Conservation (phyloP, 441 rosid species). For the Bruguiera hainesii region DNA sequence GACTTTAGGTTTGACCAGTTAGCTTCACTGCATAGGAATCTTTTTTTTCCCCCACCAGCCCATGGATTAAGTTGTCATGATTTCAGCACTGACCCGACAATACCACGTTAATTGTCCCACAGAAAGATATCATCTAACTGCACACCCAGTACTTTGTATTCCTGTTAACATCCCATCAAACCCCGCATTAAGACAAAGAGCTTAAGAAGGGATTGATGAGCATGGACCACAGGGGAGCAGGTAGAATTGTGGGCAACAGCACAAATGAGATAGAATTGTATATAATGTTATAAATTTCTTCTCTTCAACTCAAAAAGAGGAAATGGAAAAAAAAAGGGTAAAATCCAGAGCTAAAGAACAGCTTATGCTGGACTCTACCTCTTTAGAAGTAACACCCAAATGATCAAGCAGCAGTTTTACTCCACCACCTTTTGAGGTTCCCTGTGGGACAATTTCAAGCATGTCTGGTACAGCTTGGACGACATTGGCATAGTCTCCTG, state of each 20-base stretch:
- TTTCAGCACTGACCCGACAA: neutral
- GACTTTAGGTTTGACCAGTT: neutral
- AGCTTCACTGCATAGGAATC: neutral
- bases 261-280: neutral
- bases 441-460: constrained; percentile 82
- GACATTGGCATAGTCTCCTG: constrained; percentile 53
- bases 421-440: constrained; percentile 86
- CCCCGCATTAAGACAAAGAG: neutral
- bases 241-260: neutral
- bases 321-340: neutral
- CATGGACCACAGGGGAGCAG: neutral
- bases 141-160: neutral
- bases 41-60: neutral
- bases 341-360: neutral
- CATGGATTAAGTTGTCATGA: no score
- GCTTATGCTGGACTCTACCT: constrained; percentile 39
- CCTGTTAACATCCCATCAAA: neutral
- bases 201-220: neutral
- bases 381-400: constrained; percentile 57
- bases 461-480: constrained; percentile 84
- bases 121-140: neutral
- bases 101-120: neutral
- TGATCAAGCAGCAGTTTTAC: constrained; percentile 71
- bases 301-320: neutral
- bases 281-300: neutral